Conservation (phyloP, 495 filamentous ascomycete genomes). For the Trichoderma asperelloides region DNA sequence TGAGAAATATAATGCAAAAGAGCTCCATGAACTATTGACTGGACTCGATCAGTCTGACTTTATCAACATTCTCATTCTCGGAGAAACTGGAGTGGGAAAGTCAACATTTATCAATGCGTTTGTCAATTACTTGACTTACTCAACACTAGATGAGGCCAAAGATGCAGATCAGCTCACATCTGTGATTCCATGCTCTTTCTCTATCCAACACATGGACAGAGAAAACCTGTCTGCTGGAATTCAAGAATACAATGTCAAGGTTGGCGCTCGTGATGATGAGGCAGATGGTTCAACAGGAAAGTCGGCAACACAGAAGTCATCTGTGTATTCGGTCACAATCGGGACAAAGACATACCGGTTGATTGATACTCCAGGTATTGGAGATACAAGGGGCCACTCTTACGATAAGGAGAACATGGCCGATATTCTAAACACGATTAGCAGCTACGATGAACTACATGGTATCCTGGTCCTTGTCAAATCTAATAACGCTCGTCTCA, state of each 20-base stretch:
- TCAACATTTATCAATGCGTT: slow-evolving; percentile 41
- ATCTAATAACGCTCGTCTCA: slow-evolving; percentile 31
- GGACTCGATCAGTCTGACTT: slow-evolving; percentile 18
- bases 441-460: slow-evolving; percentile 29
- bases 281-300: slow-evolving; percentile 25
- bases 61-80: slow-evolving; percentile 37
- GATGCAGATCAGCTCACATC: slow-evolving; percentile 17
- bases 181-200: slow-evolving; percentile 33
- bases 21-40: slow-evolving; percentile 4
- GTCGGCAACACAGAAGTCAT: slow-evolving; percentile 32
- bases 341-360: slow-evolving; percentile 23
- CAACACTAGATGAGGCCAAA: slow-evolving; percentile 26
- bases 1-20: slow-evolving; percentile 2
- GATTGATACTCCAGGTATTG: slow-evolving; percentile 39
- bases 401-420: slow-evolving; percentile 36
- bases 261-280: slow-evolving; percentile 24
- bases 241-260: slow-evolving; percentile 18
- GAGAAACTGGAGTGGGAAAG: slow-evolving; percentile 37
- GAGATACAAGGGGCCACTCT: slow-evolving; percentile 29
- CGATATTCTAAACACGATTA: slow-evolving; percentile 26
- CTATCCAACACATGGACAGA: slow-evolving; percentile 21
- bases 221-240: slow-evolving; percentile 13
- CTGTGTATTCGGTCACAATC: slow-evolving; percentile 24
- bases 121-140: slow-evolving; percentile 32
- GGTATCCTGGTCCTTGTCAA: slow-evolving; percentile 41